Evolutionary conservation across 2,329 filamentous ascomycete genomes (phyloP), one percentile per base, ranked within the genome.

Genomic region (Cercospora sp.): DNA sequence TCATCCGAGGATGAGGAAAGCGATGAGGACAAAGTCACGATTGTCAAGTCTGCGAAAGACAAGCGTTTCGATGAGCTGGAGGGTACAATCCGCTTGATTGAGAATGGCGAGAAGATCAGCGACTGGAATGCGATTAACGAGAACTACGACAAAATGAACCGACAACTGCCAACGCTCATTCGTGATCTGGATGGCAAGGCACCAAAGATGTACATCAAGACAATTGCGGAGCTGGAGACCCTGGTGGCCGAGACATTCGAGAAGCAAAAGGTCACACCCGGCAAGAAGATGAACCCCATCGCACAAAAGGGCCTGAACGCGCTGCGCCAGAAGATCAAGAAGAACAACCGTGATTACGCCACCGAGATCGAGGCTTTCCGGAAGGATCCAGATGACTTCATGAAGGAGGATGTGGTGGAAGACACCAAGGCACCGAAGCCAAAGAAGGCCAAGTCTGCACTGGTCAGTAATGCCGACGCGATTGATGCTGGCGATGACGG

Each of bases 241-340:
- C 89, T 91, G 79, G 91, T 97, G 86, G 94, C 94, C 79, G 96
- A 99, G 85, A 90, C 94, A 26, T 88, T 97, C 73, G 89, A 93
- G 76, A 97, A 97, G 87, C 92, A 97, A 80, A 99, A 99, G 86
- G 91, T 96, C 74, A 91, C 92, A 2, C 89, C 90, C 71, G 61
- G 61, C 53, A 97, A 97, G 89, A 98, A 97, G 87, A 97, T 98
- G 94, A 99, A 97, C 84, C 93, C 94, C 70, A 95, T 90, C 78
- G 96, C 94, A 79, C 91, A 93, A 73, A 92, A 93, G 82, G 93
- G 94, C 77, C 88, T 99, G 77, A 99, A 98, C 81, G 93, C 94
- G 71, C 92, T 98, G 78, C 97, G 97, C 84, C 95, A 99, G 82
- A 94, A 94, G 84, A 93, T 99, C 85, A 94, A 94, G 88, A 98